phyloP scores from a whole-genome alignment of 192 early-diverging fungal species.

The Coemansia sp. region DNA sequence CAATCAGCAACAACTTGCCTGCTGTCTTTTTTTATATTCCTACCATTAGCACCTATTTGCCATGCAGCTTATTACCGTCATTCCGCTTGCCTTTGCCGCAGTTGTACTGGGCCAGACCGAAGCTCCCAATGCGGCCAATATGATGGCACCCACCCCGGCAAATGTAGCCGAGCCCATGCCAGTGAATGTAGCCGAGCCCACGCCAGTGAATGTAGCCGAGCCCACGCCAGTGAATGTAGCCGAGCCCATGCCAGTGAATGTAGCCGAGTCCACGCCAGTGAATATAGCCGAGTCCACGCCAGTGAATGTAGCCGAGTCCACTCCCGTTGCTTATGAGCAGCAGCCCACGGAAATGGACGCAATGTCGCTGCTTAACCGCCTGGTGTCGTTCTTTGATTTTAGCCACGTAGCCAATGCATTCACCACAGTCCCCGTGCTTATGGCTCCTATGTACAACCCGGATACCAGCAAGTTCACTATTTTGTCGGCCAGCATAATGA shows the following conservation, averaged over 20 bases:
- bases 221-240: too few species aligned
- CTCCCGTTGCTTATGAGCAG: neutral
- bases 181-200: too few species aligned
- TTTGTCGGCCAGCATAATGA: conserved; percentile 10
- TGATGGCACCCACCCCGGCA: neutral
- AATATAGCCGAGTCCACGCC: too few species aligned
- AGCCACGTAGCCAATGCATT: conserved; percentile 5
- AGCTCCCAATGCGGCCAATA: neutral
- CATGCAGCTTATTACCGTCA: conserved; percentile 3
- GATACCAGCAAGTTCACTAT: conserved; percentile 12
- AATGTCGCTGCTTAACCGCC: conserved; percentile 11
- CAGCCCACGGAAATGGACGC: neutral
- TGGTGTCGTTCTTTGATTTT: conserved; percentile 27
- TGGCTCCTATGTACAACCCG: conserved; percentile 20
- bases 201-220: too few species aligned
- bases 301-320: too few species aligned
- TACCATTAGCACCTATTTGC: neutral
- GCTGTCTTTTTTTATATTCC: too few species aligned
- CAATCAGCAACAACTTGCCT: too few species aligned
- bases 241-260: neutral
- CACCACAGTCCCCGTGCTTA: conserved; percentile 6
- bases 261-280: too few species aligned
- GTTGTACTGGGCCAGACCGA: conserved; percentile 1
- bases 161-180: neutral
- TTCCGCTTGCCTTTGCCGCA: conserved; percentile 7